Evolutionary conservation across 306 rosid genomes (phyloP).

Genomic region (Oxytropis ochrocephala): DNA sequence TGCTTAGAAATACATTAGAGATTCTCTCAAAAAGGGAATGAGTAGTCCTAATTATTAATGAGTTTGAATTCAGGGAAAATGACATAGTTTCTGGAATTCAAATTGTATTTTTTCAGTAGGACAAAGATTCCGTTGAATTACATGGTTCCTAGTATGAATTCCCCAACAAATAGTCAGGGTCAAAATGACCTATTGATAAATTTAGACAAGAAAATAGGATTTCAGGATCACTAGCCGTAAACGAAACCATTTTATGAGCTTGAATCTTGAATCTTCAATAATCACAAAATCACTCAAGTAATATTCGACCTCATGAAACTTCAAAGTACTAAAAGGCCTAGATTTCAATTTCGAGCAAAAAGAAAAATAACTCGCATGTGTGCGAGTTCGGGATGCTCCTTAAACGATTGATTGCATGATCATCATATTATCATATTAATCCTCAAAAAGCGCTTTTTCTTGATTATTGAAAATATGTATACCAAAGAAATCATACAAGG

Average conservation of each 20-base stretch:
- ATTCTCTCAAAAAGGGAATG: conserved; percentile 33
- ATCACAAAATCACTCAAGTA: neutral
- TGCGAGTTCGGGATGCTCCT: neutral
- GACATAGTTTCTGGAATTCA: neutral
- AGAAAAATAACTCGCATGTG: neutral
- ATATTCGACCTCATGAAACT: neutral
- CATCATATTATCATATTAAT: neutral
- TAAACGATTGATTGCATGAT: neutral
- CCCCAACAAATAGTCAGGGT: neutral
- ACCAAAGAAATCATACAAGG: neutral
- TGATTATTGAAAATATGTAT: neutral
- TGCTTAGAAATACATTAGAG: conserved; percentile 70
- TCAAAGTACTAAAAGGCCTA: neutral
- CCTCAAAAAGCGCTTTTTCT: neutral
- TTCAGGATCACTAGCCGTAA: neutral
- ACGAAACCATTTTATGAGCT: neutral
- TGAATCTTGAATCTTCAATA: neutral
- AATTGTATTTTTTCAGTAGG: neutral
- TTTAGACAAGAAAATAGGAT: neutral
- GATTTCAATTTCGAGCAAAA: neutral
- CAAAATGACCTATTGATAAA: neutral
- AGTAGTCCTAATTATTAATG: neutral
- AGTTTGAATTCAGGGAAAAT: neutral
- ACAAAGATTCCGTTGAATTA: neutral
- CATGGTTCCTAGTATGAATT: neutral